Base-by-base conservation (phyloP, 495 filamentous ascomycete species). In the Trichoderma reesei region DNA sequence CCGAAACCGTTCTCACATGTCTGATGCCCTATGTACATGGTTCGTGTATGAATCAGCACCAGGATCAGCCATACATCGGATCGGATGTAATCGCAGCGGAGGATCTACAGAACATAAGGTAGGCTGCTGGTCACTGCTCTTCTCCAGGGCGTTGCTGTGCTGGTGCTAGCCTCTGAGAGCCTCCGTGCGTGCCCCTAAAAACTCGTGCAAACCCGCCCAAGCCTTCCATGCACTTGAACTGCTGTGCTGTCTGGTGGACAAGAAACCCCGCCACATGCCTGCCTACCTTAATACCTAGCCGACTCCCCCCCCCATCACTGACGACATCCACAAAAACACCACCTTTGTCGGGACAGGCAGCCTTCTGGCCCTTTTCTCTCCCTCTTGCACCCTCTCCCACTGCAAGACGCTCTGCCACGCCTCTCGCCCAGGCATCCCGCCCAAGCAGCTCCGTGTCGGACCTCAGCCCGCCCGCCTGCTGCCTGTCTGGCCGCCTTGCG, bases 241-340 rank as follows among this genome's bases (percentile, higher is more conserved):
- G 26, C 26, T 26, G 26, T 26, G 26, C 26, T 26, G 26, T 39
- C 37, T 39, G 37, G 37, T 13, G 11, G 51, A 31, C 34, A 56
- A 56, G 7, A 56, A 56, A 56, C 51, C 51, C 51, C 51, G 51
- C 51, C 51, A 56, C 51, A 56, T 13, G 51, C 51, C 51, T 56
- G 16, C 14, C 51, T 56, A 34, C 26, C 26, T 26, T 26, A 26
- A 26, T 26, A 26, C 26, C 26, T 26, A 26, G 26, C 26, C 51
- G 51, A 56, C 26, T 56, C 26, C 51, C 46, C 46, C 48, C 51
- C 51, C 51, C 51, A 34, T 56, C 51, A 56, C 51, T 56, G 51
- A 56, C 51, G 51, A 56, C 51, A 56, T 56, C 51, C 51, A 56
- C 51, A 56, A 56, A 26, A 56, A 56, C 51, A 56, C 51, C 51